Conservation (phyloP, 495 filamentous ascomycete species). For the Antarctomyces pellizariae region DNA sequence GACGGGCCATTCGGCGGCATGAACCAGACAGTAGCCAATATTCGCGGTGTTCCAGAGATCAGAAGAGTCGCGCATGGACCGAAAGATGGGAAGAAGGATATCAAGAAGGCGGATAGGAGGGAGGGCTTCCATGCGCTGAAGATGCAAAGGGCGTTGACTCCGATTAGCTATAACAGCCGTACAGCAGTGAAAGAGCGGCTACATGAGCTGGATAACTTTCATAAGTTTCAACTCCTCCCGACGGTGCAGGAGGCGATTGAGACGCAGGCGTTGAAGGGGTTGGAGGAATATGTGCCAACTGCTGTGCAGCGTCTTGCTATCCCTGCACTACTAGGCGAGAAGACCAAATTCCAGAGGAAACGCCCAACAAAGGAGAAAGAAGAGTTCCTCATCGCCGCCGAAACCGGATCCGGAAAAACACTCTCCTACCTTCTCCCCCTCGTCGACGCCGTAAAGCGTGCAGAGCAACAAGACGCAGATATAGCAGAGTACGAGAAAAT, state of each 20-base stretch:
- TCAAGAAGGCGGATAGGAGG: constrained; percentile 13
- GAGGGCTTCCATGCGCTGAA: constrained; percentile 65
- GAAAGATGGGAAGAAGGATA: constrained; percentile 14
- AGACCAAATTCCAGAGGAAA: constrained; percentile 8
- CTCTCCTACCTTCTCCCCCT: constrained; percentile 70
- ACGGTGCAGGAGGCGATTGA: constrained; percentile 48
- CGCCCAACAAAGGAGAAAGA: constrained; percentile 21
- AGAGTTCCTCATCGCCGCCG: constrained; percentile 75
- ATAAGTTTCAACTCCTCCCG: constrained; percentile 52
- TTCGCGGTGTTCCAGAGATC: constrained; percentile 15
- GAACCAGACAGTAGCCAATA: constrained; percentile 50
- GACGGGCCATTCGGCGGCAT: constrained; percentile 51
- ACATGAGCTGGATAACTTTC: constrained; percentile 46
- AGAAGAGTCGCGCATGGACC: constrained; percentile 12
- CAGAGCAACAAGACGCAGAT: constrained; percentile 38
- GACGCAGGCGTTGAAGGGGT: constrained; percentile 42
- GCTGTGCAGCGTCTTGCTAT: constrained; percentile 78
- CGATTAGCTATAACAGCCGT: constrained; percentile 50
- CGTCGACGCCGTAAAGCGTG: constrained; percentile 60
- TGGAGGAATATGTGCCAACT: constrained; percentile 53
- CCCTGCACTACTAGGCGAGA: constrained; percentile 40
- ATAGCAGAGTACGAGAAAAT: constrained; percentile 25
- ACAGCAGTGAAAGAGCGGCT: constrained; percentile 45
- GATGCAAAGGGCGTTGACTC: constrained; percentile 64
- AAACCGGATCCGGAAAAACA: constrained; percentile 94